Conservation (phyloP, 345 rosid species). For the Pistacia integerrima region DNA sequence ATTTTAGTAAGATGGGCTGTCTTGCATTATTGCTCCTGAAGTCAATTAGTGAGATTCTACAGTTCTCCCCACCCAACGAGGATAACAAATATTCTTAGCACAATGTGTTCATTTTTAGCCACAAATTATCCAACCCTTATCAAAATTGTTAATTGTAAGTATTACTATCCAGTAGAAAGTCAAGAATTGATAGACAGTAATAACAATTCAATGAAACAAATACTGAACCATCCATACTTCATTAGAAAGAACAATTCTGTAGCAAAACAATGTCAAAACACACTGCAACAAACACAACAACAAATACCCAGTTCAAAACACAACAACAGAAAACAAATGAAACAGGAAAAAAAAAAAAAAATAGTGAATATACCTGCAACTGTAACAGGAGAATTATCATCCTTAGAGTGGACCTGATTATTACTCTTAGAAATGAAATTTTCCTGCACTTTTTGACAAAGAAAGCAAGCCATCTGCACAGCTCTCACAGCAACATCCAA, state of each 20-base stretch:
- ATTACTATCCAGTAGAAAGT: not conserved
- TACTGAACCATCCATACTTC: not conserved
- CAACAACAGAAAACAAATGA: not conserved
- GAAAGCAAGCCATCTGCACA: slow-evolving; percentile 56
- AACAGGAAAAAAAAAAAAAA: not conserved
- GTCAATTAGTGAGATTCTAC: not conserved
- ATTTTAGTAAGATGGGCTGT: not conserved
- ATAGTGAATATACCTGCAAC: slow-evolving; percentile 42
- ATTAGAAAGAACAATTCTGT: too few species aligned
- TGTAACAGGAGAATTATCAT: slow-evolving; percentile 55
- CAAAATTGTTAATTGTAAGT: slow-evolving; percentile 2
- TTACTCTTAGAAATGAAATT: slow-evolving; percentile 35
- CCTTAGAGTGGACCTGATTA: slow-evolving; percentile 43
- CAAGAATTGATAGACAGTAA: not conserved
- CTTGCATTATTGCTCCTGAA: not conserved
- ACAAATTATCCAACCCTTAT: not conserved
- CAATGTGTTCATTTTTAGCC: not conserved
- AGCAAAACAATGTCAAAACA: too few species aligned
- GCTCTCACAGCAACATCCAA: slow-evolving; percentile 52
- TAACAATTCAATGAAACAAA: slow-evolving; percentile 4
- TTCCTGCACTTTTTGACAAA: slow-evolving; percentile 52
- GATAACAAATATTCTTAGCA: not conserved
- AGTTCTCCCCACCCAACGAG: not conserved
- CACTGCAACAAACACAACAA: not conserved
- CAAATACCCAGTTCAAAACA: not conserved